Conservation (phyloP, 306 rosid genomes). For the Oxytropis ochrocephala region DNA sequence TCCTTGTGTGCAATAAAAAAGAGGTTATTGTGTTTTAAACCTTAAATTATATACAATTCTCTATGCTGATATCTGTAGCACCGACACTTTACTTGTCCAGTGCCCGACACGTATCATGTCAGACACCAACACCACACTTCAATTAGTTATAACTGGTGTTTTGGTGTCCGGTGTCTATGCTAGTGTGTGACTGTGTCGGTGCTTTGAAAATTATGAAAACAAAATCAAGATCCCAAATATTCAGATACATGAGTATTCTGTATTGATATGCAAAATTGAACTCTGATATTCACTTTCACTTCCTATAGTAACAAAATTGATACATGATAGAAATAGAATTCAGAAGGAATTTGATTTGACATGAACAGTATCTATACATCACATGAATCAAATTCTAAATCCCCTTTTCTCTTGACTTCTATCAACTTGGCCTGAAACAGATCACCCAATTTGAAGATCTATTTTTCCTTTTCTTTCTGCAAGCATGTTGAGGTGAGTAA, state of each 20-base stretch:
- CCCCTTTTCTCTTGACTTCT: not conserved
- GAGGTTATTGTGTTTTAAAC: not conserved
- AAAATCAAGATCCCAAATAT: not conserved
- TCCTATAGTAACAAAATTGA: not conserved
- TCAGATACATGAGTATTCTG: not conserved
- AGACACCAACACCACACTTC: too few species aligned
- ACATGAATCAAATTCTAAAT: constrained; percentile 4
- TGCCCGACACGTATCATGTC: too few species aligned
- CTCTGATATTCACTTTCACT: constrained; percentile 7
- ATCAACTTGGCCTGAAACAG: constrained; percentile 34
- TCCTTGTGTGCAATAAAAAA: not conserved
- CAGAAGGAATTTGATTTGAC: not conserved
- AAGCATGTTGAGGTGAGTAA: constrained; percentile 33
- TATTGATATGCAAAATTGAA: not conserved
- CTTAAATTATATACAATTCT: too few species aligned
- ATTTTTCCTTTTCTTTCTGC: constrained; percentile 14
- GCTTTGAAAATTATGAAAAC: not conserved
- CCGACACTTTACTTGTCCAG: too few species aligned
- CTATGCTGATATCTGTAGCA: too few species aligned
- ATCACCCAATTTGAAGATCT: constrained; percentile 30
- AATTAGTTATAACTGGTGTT: too few species aligned
- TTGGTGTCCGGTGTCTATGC: too few species aligned
- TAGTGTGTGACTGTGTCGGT: not conserved
- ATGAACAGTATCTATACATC: not conserved
- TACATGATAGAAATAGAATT: not conserved